These are phyloP conservation scores for Corchorus capsularis DNA, from an alignment of 345 rosid genomes.

Conservation along the genomic window DNA sequence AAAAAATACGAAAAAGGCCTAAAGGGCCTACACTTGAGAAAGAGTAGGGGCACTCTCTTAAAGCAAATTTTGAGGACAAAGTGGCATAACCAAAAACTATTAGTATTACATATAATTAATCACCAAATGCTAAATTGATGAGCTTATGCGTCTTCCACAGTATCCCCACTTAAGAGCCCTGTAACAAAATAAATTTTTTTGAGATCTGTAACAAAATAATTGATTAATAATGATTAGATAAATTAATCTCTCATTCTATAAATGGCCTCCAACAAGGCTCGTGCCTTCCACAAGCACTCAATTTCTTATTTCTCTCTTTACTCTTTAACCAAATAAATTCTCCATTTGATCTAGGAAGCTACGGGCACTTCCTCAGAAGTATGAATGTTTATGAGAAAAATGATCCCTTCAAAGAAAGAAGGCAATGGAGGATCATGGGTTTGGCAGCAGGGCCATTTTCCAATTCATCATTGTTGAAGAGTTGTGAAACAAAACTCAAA, in stretches of 20 bases:
- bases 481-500: not conserved
- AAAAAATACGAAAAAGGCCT: too few species aligned
- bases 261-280: not conserved
- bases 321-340: not conserved
- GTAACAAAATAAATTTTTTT: too few species aligned
- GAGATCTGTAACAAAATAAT: not conserved
- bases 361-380: not conserved
- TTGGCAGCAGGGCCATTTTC: too few species aligned
- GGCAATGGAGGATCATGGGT: not conserved
- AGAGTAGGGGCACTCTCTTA: too few species aligned
- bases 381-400: not conserved
- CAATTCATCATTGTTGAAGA: not conserved
- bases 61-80: too few species aligned
- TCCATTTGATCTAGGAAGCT: not conserved
- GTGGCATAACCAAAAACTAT: too few species aligned
- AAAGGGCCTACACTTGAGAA: too few species aligned
- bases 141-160: not conserved
- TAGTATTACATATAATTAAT: too few species aligned
- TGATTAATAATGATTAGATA: not conserved
- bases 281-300: conserved; percentile 8
- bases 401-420: not conserved
- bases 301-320: not conserved
- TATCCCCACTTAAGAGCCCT: not conserved
- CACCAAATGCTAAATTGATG: not conserved
- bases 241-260: not conserved